phyloP scores from a whole-genome alignment of 2,329 filamentous ascomycete genomes.

The Chaetothyriales sp. region DNA sequence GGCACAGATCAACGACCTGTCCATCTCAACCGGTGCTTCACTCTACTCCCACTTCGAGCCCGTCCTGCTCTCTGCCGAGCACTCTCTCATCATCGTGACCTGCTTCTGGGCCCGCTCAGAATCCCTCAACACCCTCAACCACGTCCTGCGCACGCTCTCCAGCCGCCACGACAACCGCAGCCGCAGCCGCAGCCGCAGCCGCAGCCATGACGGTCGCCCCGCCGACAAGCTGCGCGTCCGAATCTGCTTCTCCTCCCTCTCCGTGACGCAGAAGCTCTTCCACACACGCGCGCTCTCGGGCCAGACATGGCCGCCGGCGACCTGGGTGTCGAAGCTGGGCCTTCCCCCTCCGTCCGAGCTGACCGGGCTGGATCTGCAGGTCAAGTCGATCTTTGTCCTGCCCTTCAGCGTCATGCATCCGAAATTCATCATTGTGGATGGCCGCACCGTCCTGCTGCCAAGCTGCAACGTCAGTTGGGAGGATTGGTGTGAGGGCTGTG shows the following conservation, averaged over 20 bases:
- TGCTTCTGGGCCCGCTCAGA: conserved; percentile 65
- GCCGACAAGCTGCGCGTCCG: conserved; percentile 42
- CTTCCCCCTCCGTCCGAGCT: conserved; percentile 43
- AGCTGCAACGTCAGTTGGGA: conserved; percentile 82
- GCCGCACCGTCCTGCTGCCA: conserved; percentile 50
- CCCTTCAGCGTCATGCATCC: conserved; percentile 81
- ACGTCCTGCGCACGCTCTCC: conserved; percentile 46
- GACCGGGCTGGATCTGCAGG: conserved; percentile 48
- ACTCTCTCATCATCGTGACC: conserved; percentile 60
- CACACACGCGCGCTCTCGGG: neutral
- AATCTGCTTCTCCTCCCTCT: conserved; percentile 62
- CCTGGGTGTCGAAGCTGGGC: conserved; percentile 39
- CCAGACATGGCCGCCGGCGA: neutral
- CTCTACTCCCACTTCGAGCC: neutral
- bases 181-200: neutral
- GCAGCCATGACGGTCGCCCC: too few species aligned
- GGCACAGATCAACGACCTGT: neutral
- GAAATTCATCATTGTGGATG: conserved; percentile 65
- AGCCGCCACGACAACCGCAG: conserved; percentile 21
- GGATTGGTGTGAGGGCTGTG: conserved; percentile 67
- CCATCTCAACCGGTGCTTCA: neutral
- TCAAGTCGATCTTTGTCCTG: conserved; percentile 65
- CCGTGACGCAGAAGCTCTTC: conserved; percentile 53
- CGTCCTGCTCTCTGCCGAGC: conserved; percentile 29
- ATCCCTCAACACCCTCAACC: conserved; percentile 42